Base-by-base conservation (phyloP, 139 green algal species). In the Astrephomene gubernaculifera region DNA sequence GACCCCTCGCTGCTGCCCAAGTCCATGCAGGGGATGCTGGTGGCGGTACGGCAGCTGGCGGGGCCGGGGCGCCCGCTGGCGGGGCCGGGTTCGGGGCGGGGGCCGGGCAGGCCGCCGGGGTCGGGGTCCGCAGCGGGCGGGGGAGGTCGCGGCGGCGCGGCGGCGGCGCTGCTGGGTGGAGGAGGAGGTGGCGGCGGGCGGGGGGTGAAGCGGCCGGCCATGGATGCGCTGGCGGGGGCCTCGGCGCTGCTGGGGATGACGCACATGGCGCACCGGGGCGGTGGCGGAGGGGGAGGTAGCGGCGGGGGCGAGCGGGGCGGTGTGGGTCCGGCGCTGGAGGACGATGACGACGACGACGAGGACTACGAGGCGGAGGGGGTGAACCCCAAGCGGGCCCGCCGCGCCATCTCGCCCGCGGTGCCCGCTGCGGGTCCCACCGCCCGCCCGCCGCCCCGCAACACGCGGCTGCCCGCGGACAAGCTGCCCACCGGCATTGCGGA, bases 311-410 rank as follows among this genome's bases (percentile, higher is more conserved):
- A 1, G 67, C 8, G 4, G 36, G 38, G 24, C 5, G 68, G 8
- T 27, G 31, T 12, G 19, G 63, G n/a, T 41, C 36, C 4, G 10
- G 71, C 12, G 14, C 31, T 21, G 17, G 60, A 45, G 25, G 76
- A 72, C 2, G 57, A 83, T 39, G 76, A 83, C 43, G 60, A 72
- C 10, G 76, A 64, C 24, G 76, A 83, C 29, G 76, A 83, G 60
- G 76, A 83, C 39, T 83, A 73, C n/a, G 76, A 83, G 57, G 60
- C 76, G 9, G 76, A 83, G 76, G 76, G 36, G 39, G 45, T 19
- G 31, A 14, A 31, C 3, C 1, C 52, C n/a, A 83, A 83, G 76
- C n/a, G 74, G 12, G 53, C 74, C 0, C 53, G 74, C 8, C 54
- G 74, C 9, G 74, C 39, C 36, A 82, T 53, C 27, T 82, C 74